Evolutionary conservation across 805 yeast species (phyloP), one percentile per base, ranked within the genome.

Genomic region (Schwanniomyces occidentalis): DNA sequence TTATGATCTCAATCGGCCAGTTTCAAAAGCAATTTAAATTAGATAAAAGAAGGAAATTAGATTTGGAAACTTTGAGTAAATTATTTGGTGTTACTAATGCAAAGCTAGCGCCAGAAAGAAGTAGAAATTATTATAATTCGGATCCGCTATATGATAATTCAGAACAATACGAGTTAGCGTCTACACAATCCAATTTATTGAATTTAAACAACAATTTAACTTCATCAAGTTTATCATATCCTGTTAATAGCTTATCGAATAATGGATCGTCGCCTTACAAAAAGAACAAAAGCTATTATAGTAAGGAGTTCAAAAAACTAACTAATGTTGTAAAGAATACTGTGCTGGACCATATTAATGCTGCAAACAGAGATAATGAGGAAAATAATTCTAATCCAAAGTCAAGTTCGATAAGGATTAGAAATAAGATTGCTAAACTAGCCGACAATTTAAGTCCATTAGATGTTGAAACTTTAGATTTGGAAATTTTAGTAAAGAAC

Each of bases 21-120:
- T 91, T 90, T 55, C 97, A 93, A 56, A 85, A 79, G 51, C 84
- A 80, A 40, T 69, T 71, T 44, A 73, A 75, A 42, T 50, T 83
- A 6, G 71, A 73, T 3, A 65, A 68, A 39, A 72, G 73, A 16
- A 56, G 77, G 40, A 71, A 70, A 41, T 62, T 85, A 21, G 89
- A 84, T 55, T 64, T 72, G 17, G 65, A 63, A 32, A 83, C 91
- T 4, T 44, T 68, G n/a, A 56, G 49, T 38, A 54, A 56, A 30
- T 41, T 69, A 15, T 63, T 65, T 31, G 46, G 58, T 25, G 45
- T 54, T 15, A 68, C 73, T 1, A 65, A 64, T 42, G 53, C 60
- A 13, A 55, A 55, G 32, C 34, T 56, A 9, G 44, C 54, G 20
- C 55, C 61, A 2, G 59, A 58, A 8, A 51, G 49, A 30, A 42